Base-by-base conservation (phyloP, 164 flowering plant species). In the Protea cynaroides region DNA sequence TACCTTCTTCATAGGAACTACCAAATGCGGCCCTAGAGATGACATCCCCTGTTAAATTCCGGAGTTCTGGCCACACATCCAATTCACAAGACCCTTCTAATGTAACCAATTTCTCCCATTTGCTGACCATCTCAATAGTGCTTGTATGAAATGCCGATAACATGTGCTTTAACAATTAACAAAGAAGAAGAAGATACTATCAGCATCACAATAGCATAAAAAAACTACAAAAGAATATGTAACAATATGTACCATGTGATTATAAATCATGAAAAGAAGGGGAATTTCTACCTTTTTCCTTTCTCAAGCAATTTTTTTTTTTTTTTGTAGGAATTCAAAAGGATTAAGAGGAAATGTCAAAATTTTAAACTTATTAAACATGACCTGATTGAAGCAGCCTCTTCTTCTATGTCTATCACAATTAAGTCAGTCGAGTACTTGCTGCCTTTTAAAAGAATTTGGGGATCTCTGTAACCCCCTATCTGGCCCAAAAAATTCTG, bases 1-100 rank as follows among this genome's bases (percentile, higher is more conserved):
- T 56, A 4, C 66, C 66, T 36, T 63, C 58, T 37, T 36, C 21
- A 21, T 52, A 63, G 29, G 29, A 52, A 58, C 66, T 63, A n/a
- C 66, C 66, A 53, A 63, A 63, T 50, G 66, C 66, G 23, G 66
- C 53, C 58, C 66, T 52, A 22, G 66, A 63, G 25, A 63, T 63
- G 47, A 53, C 66, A 54, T 63, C 66, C 38, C 57, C 57, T 4
- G 66, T 51, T 12, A 63, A 63, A 63, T 51, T 13, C 12, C 37
- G 44, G 66, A 63, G 25, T 34, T 63, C 66, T 11, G 52, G 52
- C 52, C 52, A 49, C 19, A 49, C 19, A 49, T 49, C 52, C 37
- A 57, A 13, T 25, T 58, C 54, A 47, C 29, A 47, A 12, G 56
- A 57, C 13, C 62, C 62, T 24, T 58, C 25, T 10, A 17, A 17